Base-by-base conservation (phyloP, 164 flowering plant species). In the Malania oleifera region DNA sequence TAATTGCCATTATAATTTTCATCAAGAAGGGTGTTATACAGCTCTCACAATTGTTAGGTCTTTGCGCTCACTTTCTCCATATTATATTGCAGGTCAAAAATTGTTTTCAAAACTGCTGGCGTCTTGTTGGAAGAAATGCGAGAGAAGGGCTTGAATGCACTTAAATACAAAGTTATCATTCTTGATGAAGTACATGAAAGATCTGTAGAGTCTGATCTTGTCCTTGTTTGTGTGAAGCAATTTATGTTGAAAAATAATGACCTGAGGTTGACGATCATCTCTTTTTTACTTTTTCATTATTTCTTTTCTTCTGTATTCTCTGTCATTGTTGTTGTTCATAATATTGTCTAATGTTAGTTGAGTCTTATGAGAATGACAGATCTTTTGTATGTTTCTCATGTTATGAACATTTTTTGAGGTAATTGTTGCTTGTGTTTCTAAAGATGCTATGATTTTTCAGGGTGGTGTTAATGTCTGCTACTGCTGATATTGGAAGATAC, bases 181-280 rank as follows among this genome's bases (percentile, higher is more conserved):
- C 90, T 95, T 56, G 99, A 95, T 76, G 99, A 95, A 82, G 97
- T 91, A 67, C 99, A 95, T 72, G 99, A 91, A 77, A 83, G 96
- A 87, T 95, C 99, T 48, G 95, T 86, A 44, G 97, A 95, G 71
- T 95, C 96, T 39, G 99, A 95, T 78, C 96, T 91, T 65, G 89
- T 87, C 75, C 97, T 95, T 75, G 84, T 90, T 52, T 95, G 93
- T 59, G 75, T 91, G 59, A 95, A 95, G 82, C 97, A 95, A 71
- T 85, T 83, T 71, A 61, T 95, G 69, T 61, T 82, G 66, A 88
- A 71, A 75, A 80, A 80, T 54, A 75, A 76, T 1, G 80, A 80
- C 73, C 67, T 91, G 63, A 86, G 99, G 99, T 93, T 59, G 38
- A 24, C 53, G 24, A 11, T 4, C n/a, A n/a, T 24, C 24, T 24